phyloP scores from a whole-genome alignment of 148 eudicot species.

The Heliosperma pusillum region DNA sequence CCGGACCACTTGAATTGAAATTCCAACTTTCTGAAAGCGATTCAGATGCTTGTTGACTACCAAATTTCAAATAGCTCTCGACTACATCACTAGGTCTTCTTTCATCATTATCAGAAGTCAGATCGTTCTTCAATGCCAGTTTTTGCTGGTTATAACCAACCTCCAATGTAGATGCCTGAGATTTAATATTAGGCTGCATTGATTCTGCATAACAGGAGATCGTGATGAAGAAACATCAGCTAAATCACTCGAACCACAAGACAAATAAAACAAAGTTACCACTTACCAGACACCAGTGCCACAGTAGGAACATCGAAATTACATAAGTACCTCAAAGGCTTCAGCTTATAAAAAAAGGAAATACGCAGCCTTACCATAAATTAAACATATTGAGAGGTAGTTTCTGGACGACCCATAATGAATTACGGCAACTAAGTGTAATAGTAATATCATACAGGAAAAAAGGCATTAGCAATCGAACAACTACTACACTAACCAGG shows the following conservation, averaged over 20 bases:
- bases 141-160: slow-evolving; percentile 27
- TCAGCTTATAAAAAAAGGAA: background rate
- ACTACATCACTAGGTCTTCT: slow-evolving; percentile 35
- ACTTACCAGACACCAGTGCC: background rate
- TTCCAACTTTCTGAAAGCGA: slow-evolving; percentile 33
- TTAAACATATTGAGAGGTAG: background rate
- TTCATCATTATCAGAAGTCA: slow-evolving; percentile 33
- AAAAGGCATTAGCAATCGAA: background rate
- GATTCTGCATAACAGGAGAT: slow-evolving; percentile 34
- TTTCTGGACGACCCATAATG: background rate
- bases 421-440: background rate
- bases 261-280: background rate
- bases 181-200: slow-evolving; percentile 21
- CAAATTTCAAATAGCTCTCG: slow-evolving; percentile 30
- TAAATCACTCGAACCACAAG: background rate
- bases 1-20: slow-evolving; percentile 31
- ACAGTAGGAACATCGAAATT: background rate
- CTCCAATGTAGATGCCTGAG: slow-evolving; percentile 27
- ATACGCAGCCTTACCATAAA: background rate
- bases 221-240: background rate
- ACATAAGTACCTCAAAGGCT: background rate
- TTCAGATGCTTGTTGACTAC: slow-evolving; percentile 41
- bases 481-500: slow-evolving; percentile 32
- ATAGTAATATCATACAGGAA: background rate
- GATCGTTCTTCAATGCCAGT: slow-evolving; percentile 23